Evolutionary conservation across 371 early-diverging fungal species (phyloP).

Genomic region (Mucor circinelloides): DNA sequence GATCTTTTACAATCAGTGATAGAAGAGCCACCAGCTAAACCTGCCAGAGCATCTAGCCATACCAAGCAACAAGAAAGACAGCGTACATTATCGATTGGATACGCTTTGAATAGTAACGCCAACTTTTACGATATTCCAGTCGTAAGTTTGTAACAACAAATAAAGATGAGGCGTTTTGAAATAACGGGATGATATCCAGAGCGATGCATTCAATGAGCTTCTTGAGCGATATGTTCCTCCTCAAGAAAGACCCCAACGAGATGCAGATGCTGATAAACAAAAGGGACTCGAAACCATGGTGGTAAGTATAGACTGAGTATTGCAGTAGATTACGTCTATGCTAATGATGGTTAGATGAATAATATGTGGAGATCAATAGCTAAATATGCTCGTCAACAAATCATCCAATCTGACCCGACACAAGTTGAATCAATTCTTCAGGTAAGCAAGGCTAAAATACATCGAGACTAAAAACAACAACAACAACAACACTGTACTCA

Average conservation of each 20-base stretch:
- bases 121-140: constrained; percentile 64
- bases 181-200: constrained; percentile 23
- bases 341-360: constrained; percentile 40
- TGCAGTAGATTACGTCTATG: not conserved
- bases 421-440: constrained; percentile 36
- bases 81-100: constrained; percentile 24
- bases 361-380: constrained; percentile 64
- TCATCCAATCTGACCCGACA: constrained; percentile 46
- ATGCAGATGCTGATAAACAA: constrained; percentile 37
- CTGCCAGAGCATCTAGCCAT: not conserved
- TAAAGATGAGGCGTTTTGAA: not conserved
- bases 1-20: constrained; percentile 4
- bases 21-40: constrained; percentile 11
- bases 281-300: constrained; percentile 39
- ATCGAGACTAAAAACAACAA: no score
- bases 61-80: constrained; percentile 14
- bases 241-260: constrained; percentile 52
- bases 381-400: constrained; percentile 56
- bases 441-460: constrained; percentile 15
- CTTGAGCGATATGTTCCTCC: constrained; percentile 56
- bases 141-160: constrained; percentile 27
- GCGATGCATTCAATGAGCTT: constrained; percentile 57
- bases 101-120: constrained; percentile 40
- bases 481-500: not conserved
- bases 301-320: constrained; percentile 11